Base-by-base conservation (phyloP, 2,329 filamentous ascomycete species). In the Penicillium sp. region DNA sequence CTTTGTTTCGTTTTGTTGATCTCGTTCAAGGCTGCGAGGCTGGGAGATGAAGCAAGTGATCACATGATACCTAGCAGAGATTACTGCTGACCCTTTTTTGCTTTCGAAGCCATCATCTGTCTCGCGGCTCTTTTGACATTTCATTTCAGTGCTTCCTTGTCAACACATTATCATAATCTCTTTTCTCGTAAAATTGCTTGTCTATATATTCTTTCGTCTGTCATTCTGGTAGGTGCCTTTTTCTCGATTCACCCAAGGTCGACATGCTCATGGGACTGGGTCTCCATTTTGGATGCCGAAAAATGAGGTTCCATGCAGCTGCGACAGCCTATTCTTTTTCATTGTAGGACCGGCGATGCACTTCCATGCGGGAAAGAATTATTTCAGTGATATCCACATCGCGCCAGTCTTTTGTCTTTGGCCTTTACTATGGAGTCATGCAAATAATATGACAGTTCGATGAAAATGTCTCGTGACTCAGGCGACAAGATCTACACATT, bases 331-430 rank as follows among this genome's bases (percentile, higher is more conserved):
- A 11, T 6, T 52, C 11, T 37, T 52, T 38, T 52, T 52, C 33
- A 14, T 33, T 11, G 38, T 52, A 25, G 49, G 49, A 38, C 49
- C 38, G 13, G 49, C 33, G 8, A 52, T 52, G 33, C 49, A 52
- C 11, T 22, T 52, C 19, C 30, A 38, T 8, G 33, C 49, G 7
- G 49, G 35, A 11, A 52, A 52, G 19, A n/a, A 37, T 5, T 52
- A 38, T 26, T 8, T 38, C 4, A 33, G 49, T 52, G 49, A 52
- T 14, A 8, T 38, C 3, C 19, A 52, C 25, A 8, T 38, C 3
- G 33, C 33, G 6, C 33, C 38, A 11, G 11, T 52, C 2, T 11
- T 33, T 11, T 52, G 33, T 33, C 26, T 6, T 7, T 38, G 19
- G 22, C 35, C 10, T n/a, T 33, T 16, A 3, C 14, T 19, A 22